Percentiles rank a stretch among this genome's conserved stretches.
phyloP scores from a whole-genome alignment of 192 early-diverging fungal genomes.

The Globomyces pollinis-pini region DNA sequence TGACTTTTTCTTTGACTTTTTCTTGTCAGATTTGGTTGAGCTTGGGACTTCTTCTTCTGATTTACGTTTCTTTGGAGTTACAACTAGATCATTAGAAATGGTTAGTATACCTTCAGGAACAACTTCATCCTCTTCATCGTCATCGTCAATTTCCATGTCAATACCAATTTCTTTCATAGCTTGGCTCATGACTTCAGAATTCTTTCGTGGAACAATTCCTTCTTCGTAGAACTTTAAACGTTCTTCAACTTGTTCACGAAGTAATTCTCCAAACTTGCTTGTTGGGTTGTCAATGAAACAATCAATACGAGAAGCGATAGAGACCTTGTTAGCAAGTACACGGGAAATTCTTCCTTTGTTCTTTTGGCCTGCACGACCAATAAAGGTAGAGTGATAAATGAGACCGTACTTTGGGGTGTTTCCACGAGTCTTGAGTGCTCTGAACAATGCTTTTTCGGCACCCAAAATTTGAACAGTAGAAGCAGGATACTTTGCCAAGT shows the following conservation, averaged over 20 bases:
- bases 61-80: slow-evolving; percentile 37
- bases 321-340: slow-evolving; percentile 96
- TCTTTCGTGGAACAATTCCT: slow-evolving; percentile 79
- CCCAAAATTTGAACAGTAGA: slow-evolving; percentile 98
- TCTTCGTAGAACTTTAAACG: slow-evolving; percentile 91
- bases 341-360: slow-evolving; percentile 98
- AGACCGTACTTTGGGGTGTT: slow-evolving; percentile 99
- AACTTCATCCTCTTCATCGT: slow-evolving; percentile 49
- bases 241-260: slow-evolving; percentile 93
- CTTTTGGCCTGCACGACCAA: slow-evolving; percentile 92
- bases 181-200: slow-evolving; percentile 79
- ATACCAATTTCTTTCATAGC: slow-evolving; percentile 61
- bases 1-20: slow-evolving; percentile 19
- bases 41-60: too few species aligned
- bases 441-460: slow-evolving; percentile 99
- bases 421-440: slow-evolving; percentile 91
- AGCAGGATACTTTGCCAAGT: slow-evolving; percentile 95
- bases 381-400: slow-evolving; percentile 97
- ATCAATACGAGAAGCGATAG: slow-evolving; percentile 94
- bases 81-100: slow-evolving; percentile 41
- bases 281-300: slow-evolving; percentile 84
- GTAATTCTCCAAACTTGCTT: slow-evolving; percentile 83
- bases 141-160: slow-evolving; percentile 50
- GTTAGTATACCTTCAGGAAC: too few species aligned
- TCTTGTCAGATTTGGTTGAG: slow-evolving; percentile 26